phyloP scores from a whole-genome alignment of 495 filamentous ascomycete genomes.

The Penicillium waksmanii region DNA sequence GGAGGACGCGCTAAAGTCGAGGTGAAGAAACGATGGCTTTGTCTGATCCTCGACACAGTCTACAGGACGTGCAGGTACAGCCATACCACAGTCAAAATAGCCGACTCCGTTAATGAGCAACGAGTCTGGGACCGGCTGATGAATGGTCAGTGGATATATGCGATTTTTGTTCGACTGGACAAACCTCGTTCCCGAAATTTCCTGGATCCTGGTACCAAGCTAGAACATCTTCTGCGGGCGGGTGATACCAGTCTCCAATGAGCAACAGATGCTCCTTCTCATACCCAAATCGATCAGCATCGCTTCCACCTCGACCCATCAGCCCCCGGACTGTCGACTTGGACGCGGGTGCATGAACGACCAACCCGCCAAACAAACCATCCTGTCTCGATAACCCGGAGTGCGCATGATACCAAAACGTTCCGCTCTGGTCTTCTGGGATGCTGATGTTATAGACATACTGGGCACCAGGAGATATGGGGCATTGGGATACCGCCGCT shows the following conservation, averaged over 20 bases:
- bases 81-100: constrained; percentile 51
- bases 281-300: constrained; percentile 27
- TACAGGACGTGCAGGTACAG: constrained; percentile 50
- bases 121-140: constrained; percentile 54
- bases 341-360: constrained; percentile 64
- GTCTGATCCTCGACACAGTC: constrained; percentile 38
- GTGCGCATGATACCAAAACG: constrained; percentile 87
- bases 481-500: constrained; percentile 66
- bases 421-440: constrained; percentile 69
- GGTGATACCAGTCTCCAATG: constrained; percentile 60
- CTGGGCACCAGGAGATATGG: constrained; percentile 61
- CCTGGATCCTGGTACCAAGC: constrained; percentile 50
- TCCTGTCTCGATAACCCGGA: constrained; percentile 69
- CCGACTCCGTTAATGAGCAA: constrained; percentile 55
- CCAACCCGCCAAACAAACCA: constrained; percentile 71
- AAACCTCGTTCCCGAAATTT: constrained; percentile 52
- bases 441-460: constrained; percentile 82
- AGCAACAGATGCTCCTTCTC: constrained; percentile 50
- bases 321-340: constrained; percentile 35
- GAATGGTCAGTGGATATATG: neutral
- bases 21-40: constrained; percentile 28
- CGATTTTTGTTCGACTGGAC: neutral
- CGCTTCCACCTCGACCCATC: constrained; percentile 4
- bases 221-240: constrained; percentile 40
- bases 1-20: constrained; percentile 24